Percentiles rank a stretch among this genome's conserved stretches.
These are phyloP conservation scores for Acmispon strigosus DNA, from an alignment of 306 rosid genomes.

Conservation along the genomic window DNA sequence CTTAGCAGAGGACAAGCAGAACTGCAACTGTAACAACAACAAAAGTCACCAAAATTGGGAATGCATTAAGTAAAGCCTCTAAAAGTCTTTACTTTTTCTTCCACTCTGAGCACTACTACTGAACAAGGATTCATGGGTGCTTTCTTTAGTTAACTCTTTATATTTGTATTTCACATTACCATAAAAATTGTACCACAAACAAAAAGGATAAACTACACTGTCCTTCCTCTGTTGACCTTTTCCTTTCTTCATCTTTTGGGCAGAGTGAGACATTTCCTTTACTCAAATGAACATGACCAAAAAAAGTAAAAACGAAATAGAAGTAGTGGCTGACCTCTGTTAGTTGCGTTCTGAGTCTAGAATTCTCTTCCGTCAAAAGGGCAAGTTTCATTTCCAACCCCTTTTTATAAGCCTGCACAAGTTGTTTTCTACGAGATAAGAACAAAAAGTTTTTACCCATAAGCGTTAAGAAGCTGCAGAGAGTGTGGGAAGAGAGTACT, in stretches of 20 bases:
- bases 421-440: neutral
- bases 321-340: neutral
- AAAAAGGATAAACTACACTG: neutral
- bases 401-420: conserved; percentile 19
- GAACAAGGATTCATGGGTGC: neutral
- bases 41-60: neutral
- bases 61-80: too few species aligned
- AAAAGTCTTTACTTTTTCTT: neutral
- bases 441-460: neutral
- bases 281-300: neutral
- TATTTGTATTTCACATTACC: too few species aligned
- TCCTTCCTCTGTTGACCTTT: neutral
- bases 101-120: too few species aligned
- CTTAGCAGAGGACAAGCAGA: neutral
- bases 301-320: neutral
- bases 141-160: neutral
- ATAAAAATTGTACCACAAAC: neutral
- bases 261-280: neutral
- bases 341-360: conserved; percentile 1
- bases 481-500: neutral
- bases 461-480: too few species aligned
- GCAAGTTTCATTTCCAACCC: conserved; percentile 12
- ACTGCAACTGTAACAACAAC: neutral
- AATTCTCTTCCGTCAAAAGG: conserved; percentile 20
- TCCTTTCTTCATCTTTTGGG: neutral